Percentiles rank a stretch among this genome's conserved stretches.
phyloP scores from a whole-genome alignment of 148 eudicot genomes.

The Limonium bicolor region DNA sequence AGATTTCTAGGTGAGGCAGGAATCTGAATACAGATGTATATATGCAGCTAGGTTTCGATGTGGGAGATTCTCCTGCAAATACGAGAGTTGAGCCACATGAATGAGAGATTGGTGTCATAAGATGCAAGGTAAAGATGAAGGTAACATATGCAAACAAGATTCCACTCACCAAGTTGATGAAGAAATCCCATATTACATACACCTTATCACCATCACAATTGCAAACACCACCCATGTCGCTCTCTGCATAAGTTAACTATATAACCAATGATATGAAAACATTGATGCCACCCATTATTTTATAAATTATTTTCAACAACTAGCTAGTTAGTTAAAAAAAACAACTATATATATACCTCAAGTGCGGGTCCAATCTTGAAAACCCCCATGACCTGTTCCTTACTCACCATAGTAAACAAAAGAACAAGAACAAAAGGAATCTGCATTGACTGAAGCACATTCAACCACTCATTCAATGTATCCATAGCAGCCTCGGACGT shows the following conservation, averaged over 20 bases:
- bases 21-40: too few species aligned
- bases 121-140: constrained; percentile 56
- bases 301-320: not conserved
- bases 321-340: not conserved
- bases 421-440: constrained; percentile 85
- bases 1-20: too few species aligned
- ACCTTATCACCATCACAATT: constrained; percentile 69
- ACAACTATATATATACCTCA: constrained; percentile 25
- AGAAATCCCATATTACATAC: constrained; percentile 66
- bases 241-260: constrained; percentile 25
- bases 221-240: constrained; percentile 58
- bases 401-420: constrained; percentile 64
- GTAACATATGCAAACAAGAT: constrained; percentile 30
- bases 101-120: constrained; percentile 22
- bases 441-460: constrained; percentile 87
- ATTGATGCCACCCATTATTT: not conserved
- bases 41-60: too few species aligned
- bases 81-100: too few species aligned
- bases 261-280: too few species aligned
- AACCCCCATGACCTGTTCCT: constrained; percentile 64
- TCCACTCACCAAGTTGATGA: constrained; percentile 37
- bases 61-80: too few species aligned
- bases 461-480: constrained; percentile 70
- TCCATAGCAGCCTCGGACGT: constrained; percentile 62
- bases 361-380: constrained; percentile 60